Percentiles rank a stretch among this genome's conserved stretches.
Evolutionary conservation across 2,329 filamentous ascomycete species (phyloP).

Genomic region (Dactylellina leptospora): DNA sequence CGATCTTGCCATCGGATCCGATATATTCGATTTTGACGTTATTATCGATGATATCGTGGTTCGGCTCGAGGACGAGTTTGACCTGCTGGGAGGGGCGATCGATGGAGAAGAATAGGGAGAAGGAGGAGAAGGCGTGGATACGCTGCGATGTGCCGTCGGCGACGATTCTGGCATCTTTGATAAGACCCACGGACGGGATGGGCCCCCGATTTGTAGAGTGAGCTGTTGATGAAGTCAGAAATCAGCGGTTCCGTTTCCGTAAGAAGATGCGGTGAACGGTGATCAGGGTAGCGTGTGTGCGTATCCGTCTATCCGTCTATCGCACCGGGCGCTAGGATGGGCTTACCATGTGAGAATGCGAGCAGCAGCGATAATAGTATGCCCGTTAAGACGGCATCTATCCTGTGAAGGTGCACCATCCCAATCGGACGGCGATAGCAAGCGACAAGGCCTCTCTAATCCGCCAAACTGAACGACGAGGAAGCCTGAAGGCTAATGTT

Average conservation of each 20-base stretch:
- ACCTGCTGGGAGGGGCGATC: constrained; percentile 74
- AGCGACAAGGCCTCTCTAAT: neutral
- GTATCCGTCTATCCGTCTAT: constrained; percentile 2
- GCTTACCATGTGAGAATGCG: constrained; percentile 48
- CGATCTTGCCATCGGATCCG: constrained; percentile 74
- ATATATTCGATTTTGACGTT: constrained; percentile 78
- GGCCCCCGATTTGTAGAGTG: constrained; percentile 80
- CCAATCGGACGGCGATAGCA: constrained; percentile 24
- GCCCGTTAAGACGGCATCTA: constrained; percentile 50
- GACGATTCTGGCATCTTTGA: constrained; percentile 79
- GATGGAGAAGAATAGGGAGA: constrained; percentile 83
- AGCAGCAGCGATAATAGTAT: constrained; percentile 40
- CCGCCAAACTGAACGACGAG: neutral
- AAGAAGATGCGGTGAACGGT: neutral
- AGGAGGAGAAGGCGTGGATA: constrained; percentile 80
- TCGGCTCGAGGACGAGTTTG: constrained; percentile 84
- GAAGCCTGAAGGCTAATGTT: neutral
- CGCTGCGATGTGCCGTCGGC: constrained; percentile 73
- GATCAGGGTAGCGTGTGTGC: constrained; percentile 28
- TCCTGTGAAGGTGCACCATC: constrained; percentile 49
- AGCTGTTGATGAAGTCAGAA: constrained; percentile 63
- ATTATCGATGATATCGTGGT: constrained; percentile 84
- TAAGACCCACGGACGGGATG: constrained; percentile 74
- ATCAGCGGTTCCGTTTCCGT: constrained; percentile 22
- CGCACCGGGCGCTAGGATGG: neutral